These are phyloP conservation scores for Symbiodinium pilosum DNA, from an alignment of 73 alveolate species.

Conservation along the genomic window DNA sequence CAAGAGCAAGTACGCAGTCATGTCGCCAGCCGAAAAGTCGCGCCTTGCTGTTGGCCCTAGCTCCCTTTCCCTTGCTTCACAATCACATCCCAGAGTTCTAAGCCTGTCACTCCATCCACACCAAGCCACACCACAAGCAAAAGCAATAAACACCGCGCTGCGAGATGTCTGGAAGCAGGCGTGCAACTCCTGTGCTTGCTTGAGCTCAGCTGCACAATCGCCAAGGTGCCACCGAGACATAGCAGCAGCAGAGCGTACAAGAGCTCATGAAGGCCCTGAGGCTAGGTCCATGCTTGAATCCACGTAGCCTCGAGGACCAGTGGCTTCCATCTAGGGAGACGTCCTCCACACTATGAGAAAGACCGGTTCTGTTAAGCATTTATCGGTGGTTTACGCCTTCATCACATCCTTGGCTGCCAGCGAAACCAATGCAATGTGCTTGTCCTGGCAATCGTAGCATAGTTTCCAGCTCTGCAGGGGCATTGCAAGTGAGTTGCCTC, in stretches of 20 bases:
- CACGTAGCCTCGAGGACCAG: background rate
- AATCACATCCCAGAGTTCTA: too few relatives aligned
- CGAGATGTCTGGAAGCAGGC: slow-evolving; percentile 58
- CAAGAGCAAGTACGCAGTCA: slow-evolving; percentile 74
- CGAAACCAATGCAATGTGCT: slow-evolving; percentile 68
- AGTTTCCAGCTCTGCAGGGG: background rate
- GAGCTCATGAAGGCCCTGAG: background rate
- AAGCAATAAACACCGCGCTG: slow-evolving; percentile 75
- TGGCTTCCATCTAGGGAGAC: background rate
- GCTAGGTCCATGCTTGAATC: background rate
- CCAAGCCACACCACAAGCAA: slow-evolving; percentile 82
- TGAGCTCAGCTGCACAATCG: too few relatives aligned
- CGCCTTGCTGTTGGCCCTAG: slow-evolving; percentile 74
- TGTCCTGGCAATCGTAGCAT: slow-evolving; percentile 23
- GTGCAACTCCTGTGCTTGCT: slow-evolving; percentile 27
- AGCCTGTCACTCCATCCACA: slow-evolving; percentile 47
- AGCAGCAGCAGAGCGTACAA: too few relatives aligned
- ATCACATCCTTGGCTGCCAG: slow-evolving; percentile 60
- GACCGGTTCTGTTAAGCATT: too few relatives aligned
- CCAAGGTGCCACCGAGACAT: too few relatives aligned
- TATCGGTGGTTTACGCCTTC: background rate
- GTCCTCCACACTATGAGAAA: background rate
- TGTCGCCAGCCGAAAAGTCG: slow-evolving; percentile 79
- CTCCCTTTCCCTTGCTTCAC: too few relatives aligned
- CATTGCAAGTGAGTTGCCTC: slow-evolving; percentile 10